Percentiles rank a stretch among this genome's conserved stretches.
Conservation (phyloP, 192 early-diverging fungal species). For the Coemansia sp. region DNA sequence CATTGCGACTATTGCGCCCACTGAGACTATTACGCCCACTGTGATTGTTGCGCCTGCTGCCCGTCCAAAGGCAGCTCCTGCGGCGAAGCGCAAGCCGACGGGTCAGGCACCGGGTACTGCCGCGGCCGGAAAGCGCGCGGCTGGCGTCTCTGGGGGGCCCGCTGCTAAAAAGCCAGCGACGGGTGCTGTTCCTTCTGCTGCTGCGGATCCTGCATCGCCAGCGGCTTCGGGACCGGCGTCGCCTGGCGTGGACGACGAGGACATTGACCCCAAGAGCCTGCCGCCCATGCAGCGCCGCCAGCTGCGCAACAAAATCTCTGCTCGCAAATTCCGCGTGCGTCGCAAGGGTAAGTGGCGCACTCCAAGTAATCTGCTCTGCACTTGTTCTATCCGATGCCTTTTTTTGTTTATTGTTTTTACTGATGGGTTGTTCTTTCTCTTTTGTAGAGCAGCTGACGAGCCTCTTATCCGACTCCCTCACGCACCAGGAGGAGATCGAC, state of each 20-base stretch:
- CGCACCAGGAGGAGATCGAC: slow-evolving; percentile 56
- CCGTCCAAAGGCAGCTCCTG: background rate
- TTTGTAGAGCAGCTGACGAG: slow-evolving; percentile 60
- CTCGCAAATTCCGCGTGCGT: slow-evolving; percentile 79
- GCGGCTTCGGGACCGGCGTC: background rate
- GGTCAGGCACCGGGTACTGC: background rate
- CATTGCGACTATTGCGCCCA: background rate
- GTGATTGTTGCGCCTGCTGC: background rate
- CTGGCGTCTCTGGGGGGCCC: background rate
- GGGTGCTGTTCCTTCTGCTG: slow-evolving; percentile 8
- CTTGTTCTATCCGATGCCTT: background rate
- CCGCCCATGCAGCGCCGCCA: slow-evolving; percentile 76
- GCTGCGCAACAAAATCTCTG: slow-evolving; percentile 84
- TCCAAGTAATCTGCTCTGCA: background rate
- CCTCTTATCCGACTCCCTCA: slow-evolving; percentile 60
- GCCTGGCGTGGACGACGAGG: slow-evolving; percentile 24
- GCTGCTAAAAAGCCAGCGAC: slow-evolving; percentile 10
- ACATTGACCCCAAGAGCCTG: slow-evolving; percentile 63
- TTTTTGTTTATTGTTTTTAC: slow-evolving; percentile 6
- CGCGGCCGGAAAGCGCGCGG: too few species aligned
- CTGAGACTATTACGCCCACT: background rate
- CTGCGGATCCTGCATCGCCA: background rate
- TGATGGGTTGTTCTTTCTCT: slow-evolving; percentile 5
- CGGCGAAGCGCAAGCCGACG: background rate
- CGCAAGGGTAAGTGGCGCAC: slow-evolving; percentile 63